These are phyloP conservation scores for Hamigera avellanea DNA, from an alignment of 495 filamentous ascomycete species.

Conservation along the genomic window DNA sequence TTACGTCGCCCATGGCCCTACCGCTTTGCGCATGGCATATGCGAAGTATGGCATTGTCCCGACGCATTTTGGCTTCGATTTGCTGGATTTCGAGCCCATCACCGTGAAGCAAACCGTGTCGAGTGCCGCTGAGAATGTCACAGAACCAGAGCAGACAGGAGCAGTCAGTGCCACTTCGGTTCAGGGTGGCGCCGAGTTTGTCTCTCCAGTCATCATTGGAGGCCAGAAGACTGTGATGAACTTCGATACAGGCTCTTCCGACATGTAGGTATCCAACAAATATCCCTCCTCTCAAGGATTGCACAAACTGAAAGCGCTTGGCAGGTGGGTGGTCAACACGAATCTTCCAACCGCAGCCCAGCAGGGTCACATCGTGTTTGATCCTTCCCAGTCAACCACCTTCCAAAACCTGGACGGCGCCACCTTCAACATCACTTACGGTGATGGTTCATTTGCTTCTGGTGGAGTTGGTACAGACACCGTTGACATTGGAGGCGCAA, in stretches of 20 bases:
- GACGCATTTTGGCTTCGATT: slow-evolving; percentile 15
- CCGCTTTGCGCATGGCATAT: slow-evolving; percentile 49
- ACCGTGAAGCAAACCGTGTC: slow-evolving; percentile 13
- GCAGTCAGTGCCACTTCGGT: slow-evolving; percentile 50
- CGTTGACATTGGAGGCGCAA: slow-evolving; percentile 63
- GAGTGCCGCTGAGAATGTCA: slow-evolving; percentile 7
- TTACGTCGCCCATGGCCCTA: slow-evolving; percentile 42
- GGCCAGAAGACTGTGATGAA: slow-evolving; percentile 63
- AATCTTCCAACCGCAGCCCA: slow-evolving; percentile 33
- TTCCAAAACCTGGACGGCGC: slow-evolving; percentile 32
- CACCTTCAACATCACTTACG: slow-evolving; percentile 61
- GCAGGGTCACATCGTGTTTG: slow-evolving; percentile 46
- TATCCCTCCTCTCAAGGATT: background rate
- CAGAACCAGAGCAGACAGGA: slow-evolving; percentile 31
- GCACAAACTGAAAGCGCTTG: background rate
- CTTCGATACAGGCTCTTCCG: slow-evolving; percentile 76
- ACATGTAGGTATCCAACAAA: slow-evolving; percentile 51
- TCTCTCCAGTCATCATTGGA: slow-evolving; percentile 60
- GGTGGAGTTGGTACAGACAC: slow-evolving; percentile 62
- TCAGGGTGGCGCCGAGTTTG: slow-evolving; percentile 53
- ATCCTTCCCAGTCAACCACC: slow-evolving; percentile 48
- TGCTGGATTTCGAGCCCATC: slow-evolving; percentile 25
- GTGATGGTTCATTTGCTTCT: slow-evolving; percentile 54
- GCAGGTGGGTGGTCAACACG: slow-evolving; percentile 68
- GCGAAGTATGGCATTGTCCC: slow-evolving; percentile 46